Evolutionary conservation across 164 flowering plant genomes (phyloP).

Genomic region (Kingdonia uniflora): DNA sequence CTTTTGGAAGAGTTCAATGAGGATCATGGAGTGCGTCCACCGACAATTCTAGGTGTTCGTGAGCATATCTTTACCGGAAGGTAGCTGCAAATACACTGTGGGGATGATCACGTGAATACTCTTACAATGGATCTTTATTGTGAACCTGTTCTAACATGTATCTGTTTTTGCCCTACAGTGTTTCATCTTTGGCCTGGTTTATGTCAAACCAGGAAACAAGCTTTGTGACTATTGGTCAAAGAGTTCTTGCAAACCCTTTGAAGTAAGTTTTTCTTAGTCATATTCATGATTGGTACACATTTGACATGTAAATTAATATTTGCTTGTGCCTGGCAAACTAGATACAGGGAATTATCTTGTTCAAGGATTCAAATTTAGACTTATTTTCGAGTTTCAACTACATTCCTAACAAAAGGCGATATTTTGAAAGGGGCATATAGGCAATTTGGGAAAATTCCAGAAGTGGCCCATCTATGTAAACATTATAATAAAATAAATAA

Average conservation of each 20-base stretch:
- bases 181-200: constrained; percentile 97
- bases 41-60: constrained; percentile 88
- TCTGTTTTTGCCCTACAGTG: constrained; percentile 44
- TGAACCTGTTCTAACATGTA: constrained; percentile 9
- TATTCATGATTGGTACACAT: background rate
- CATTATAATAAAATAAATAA: no score
- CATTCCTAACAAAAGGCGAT: no score
- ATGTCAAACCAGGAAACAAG: constrained; percentile 98
- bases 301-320: background rate
- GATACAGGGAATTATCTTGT: no score
- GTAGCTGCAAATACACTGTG: constrained; percentile 18
- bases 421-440: no score
- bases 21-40: constrained; percentile 86
- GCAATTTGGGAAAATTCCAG: no score
- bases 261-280: constrained; percentile 59
- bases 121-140: background rate
- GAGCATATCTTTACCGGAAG: constrained; percentile 99
- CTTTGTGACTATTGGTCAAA: constrained; percentile 95
- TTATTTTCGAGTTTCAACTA: no score
- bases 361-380: no score
- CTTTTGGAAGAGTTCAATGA: constrained; percentile 91
- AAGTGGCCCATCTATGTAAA: no score
- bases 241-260: constrained; percentile 92
- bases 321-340: background rate
- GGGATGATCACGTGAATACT: constrained; percentile 4